Conservation (phyloP, 2,329 filamentous ascomycete genomes). For the Fusarium verticillioides region DNA sequence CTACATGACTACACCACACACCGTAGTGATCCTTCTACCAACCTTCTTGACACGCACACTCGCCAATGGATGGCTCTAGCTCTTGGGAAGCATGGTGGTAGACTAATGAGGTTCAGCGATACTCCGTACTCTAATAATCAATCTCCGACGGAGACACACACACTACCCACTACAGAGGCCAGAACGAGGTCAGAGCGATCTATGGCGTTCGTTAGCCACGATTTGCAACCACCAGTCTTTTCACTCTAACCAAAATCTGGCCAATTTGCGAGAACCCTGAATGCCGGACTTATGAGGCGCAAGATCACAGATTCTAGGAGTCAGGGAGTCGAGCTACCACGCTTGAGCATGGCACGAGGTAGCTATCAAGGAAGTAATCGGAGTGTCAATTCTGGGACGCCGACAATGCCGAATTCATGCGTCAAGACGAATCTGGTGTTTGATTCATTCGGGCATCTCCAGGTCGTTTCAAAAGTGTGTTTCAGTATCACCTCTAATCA, state of each 20-base stretch:
- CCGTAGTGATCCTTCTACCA: neutral
- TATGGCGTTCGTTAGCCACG: slow-evolving; percentile 26
- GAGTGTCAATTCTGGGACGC: slow-evolving; percentile 1
- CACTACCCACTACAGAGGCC: neutral
- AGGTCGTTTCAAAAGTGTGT: slow-evolving; percentile 43
- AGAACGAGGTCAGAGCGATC: slow-evolving; percentile 21
- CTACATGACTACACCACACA: neutral
- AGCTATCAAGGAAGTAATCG: slow-evolving; percentile 1
- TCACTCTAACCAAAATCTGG: slow-evolving; percentile 2
- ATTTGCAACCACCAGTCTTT: slow-evolving; percentile 5
- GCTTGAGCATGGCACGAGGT: slow-evolving; percentile 1
- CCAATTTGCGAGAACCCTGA: slow-evolving; percentile 5
- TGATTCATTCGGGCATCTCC: slow-evolving; percentile 19
- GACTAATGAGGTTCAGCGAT: slow-evolving; percentile 9
- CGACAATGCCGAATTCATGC: slow-evolving; percentile 18
- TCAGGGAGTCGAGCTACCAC: slow-evolving; percentile 3
- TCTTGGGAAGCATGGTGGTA: neutral
- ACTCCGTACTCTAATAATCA: neutral
- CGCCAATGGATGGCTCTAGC: neutral
- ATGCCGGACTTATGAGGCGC: slow-evolving; percentile 7
- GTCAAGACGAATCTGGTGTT: slow-evolving; percentile 12
- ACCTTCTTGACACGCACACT: neutral
- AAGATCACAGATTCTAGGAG: slow-evolving; percentile 17
- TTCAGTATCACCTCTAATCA: slow-evolving; percentile 34
- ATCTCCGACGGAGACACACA: slow-evolving; percentile 1